These are phyloP conservation scores for Apiospora koreana DNA, from an alignment of 2,329 filamentous ascomycete genomes.

Conservation along the genomic window DNA sequence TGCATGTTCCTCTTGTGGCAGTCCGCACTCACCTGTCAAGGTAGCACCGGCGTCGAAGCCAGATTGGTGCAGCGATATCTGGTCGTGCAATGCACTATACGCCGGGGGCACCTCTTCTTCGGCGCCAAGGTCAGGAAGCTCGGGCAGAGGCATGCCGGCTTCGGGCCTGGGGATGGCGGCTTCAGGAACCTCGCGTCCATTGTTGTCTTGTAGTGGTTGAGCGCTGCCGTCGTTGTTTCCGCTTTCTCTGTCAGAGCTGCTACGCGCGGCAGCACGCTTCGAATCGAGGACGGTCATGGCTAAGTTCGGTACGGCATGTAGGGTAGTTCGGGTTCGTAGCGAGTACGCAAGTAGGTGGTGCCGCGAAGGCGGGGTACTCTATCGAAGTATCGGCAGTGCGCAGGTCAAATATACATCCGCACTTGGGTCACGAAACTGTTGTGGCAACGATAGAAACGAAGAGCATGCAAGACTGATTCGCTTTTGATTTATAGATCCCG, in stretches of 20 bases:
- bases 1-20: neutral
- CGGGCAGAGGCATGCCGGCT: conserved; percentile 6
- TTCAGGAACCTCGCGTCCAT: neutral
- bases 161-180: neutral
- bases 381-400: neutral
- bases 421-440: neutral
- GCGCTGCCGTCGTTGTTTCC: neutral
- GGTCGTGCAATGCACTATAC: conserved; percentile 59
- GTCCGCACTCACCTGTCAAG: conserved; percentile 48
- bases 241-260: neutral
- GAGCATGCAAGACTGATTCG: no score
- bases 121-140: conserved; percentile 40
- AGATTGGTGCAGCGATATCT: conserved; percentile 60
- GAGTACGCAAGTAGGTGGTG: neutral
- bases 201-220: neutral
- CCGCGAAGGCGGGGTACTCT: conserved; percentile 1
- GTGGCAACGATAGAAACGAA: neutral
- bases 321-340: neutral
- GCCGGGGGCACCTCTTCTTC: conserved; percentile 51
- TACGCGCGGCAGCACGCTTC: conserved; percentile 11
- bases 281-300: conserved; percentile 14
- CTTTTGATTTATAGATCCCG: neutral
- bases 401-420: neutral
- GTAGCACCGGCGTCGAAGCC: conserved; percentile 64
- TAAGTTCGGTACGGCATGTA: neutral